phyloP scores from a whole-genome alignment of 257 asterid genomes.

The Solanum commersonii region DNA sequence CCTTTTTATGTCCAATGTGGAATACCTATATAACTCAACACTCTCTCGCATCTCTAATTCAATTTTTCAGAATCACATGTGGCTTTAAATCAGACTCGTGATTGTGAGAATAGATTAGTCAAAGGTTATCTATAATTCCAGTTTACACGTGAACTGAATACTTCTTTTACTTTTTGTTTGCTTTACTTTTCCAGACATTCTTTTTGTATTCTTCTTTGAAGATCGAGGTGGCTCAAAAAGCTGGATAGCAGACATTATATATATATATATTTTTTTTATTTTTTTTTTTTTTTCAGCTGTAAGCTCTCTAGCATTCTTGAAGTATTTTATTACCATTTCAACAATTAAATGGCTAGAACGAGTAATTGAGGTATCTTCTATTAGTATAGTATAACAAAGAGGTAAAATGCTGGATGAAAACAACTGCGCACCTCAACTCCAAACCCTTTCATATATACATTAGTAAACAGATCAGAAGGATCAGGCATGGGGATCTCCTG shows the following conservation, averaged over 20 bases:
- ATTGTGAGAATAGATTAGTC: not conserved
- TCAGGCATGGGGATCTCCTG: slow-evolving; percentile 94
- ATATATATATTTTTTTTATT: too few relatives aligned
- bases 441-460: slow-evolving; percentile 63
- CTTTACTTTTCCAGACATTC: not conserved
- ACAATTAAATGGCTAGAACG: not conserved
- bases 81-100: not conserved
- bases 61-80: not conserved
- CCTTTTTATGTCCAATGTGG: not conserved
- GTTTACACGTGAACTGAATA: not conserved
- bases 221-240: not conserved
- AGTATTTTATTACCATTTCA: not conserved
- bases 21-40: not conserved
- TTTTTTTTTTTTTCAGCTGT: not conserved
- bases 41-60: not conserved
- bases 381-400: not conserved
- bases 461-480: slow-evolving; percentile 79
- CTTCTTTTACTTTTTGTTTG: not conserved
- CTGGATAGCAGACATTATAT: not conserved
- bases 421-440: slow-evolving; percentile 66
- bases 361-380: not conserved
- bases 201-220: not conserved
- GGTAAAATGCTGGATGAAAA: not conserved
- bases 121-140: not conserved
- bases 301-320: not conserved